A percentile compares a stretch with the other conserved stretches of the same genome.
phyloP scores from a whole-genome alignment of 805 yeast genomes.

The Ogataea saltuana region DNA sequence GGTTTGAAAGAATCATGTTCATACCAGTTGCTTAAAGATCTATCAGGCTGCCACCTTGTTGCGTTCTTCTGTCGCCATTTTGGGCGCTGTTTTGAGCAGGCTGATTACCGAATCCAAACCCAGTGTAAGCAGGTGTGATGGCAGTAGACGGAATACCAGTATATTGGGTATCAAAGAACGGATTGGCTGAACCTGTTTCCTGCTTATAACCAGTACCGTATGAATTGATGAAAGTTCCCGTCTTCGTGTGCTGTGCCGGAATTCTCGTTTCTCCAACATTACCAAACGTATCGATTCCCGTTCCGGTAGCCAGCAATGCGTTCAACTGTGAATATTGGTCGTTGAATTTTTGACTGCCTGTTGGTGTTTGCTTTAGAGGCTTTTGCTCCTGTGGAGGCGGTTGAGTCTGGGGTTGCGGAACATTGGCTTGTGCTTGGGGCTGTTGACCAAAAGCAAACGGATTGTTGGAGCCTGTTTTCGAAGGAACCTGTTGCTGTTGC shows the following conservation, averaged over 20 bases:
- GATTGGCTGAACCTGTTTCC: conserved; percentile 51
- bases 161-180: conserved; percentile 67
- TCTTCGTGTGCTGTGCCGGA: conserved; percentile 89
- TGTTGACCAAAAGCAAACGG: conserved; percentile 37
- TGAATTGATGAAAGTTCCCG: conserved; percentile 79
- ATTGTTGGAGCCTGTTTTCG: conserved; percentile 41
- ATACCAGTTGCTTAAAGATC: conserved; percentile 35
- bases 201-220: conserved; percentile 81
- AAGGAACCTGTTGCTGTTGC: conserved; percentile 39
- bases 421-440: conserved; percentile 30
- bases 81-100: conserved; percentile 35
- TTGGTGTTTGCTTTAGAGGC: conserved; percentile 46
- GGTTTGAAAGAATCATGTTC: too few relatives aligned
- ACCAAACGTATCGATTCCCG: conserved; percentile 93
- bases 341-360: conserved; percentile 57
- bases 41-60: conserved; percentile 33
- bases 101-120: conserved; percentile 92
- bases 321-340: conserved; percentile 72
- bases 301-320: conserved; percentile 76
- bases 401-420: neutral
- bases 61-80: conserved; percentile 20
- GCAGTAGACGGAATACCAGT: conserved; percentile 66
- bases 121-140: conserved; percentile 83
- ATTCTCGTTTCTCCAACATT: conserved; percentile 80
- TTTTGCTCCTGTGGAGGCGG: conserved; percentile 34